Evolutionary conservation across 1,284 basidiomycete genomes (phyloP).

Genomic region (Cutaneotrichosporon sp.): DNA sequence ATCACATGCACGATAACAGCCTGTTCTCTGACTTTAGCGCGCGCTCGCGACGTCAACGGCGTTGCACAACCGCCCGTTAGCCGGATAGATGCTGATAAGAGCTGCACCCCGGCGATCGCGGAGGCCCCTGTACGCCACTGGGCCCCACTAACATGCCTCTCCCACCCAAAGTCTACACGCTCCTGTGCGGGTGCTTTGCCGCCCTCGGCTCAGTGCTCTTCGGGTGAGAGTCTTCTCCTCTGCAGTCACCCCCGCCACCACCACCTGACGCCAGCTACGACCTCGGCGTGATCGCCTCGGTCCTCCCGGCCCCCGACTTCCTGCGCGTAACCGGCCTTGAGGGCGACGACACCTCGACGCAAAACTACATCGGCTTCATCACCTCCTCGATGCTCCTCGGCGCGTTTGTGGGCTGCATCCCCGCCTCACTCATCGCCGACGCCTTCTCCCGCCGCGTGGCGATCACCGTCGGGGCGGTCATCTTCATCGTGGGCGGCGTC

Average conservation of each 20-base stretch:
- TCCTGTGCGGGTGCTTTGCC: constrained; percentile 65
- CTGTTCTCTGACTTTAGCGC: no score
- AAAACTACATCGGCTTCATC: constrained; percentile 56
- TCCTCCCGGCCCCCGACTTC: constrained; percentile 55
- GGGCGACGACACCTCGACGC: constrained; percentile 37
- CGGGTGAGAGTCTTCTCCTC: constrained; percentile 30
- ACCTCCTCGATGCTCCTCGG: constrained; percentile 52
- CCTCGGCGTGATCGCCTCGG: constrained; percentile 55
- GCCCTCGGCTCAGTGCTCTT: constrained; percentile 48
- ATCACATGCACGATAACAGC: no score
- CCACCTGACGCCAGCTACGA: constrained; percentile 32
- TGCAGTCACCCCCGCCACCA: background rate
- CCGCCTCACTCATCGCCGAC: constrained; percentile 49
- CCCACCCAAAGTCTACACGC: constrained; percentile 59
- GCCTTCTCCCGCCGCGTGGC: constrained; percentile 28
- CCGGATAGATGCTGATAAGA: no score
- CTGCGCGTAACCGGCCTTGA: constrained; percentile 28
- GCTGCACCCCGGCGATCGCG: no score
- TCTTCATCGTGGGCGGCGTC: constrained; percentile 61
- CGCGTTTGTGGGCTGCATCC: constrained; percentile 48
- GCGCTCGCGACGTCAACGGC: no score
- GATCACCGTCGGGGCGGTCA: constrained; percentile 46
- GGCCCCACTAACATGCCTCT: constrained; percentile 16
- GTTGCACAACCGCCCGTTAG: no score
- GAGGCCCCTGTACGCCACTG: no score